A percentile compares a stretch with the other conserved stretches of the same genome.
Conservation (phyloP, 169 alveolate genomes). For the Perkinsus olseni region DNA sequence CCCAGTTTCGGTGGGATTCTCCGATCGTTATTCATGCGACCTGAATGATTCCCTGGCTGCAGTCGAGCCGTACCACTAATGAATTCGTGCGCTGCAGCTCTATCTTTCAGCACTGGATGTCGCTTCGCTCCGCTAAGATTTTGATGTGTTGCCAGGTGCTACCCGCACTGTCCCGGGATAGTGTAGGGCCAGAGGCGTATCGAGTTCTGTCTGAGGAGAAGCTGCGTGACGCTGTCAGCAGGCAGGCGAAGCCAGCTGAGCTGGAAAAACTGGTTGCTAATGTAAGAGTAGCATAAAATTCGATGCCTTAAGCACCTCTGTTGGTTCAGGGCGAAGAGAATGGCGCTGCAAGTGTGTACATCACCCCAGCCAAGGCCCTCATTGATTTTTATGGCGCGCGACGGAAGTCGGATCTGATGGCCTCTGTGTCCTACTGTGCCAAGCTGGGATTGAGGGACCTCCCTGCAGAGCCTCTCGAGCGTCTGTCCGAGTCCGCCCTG, state of each 20-base stretch:
- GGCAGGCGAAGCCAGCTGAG: background rate
- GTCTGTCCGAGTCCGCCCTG: background rate
- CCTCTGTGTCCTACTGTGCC: background rate
- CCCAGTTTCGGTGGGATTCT: too few species aligned
- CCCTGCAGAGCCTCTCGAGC: background rate
- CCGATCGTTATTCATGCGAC: too few species aligned
- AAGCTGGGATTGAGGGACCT: background rate
- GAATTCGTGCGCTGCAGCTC: too few species aligned
- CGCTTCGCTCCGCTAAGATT: background rate
- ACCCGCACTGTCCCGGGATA: background rate
- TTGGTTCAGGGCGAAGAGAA: background rate
- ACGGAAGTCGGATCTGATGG: background rate
- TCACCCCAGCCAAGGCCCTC: background rate
- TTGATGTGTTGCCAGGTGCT: background rate
- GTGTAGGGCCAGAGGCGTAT: background rate
- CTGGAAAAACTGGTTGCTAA: background rate
- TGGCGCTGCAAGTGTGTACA: background rate
- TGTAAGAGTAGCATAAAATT: background rate
- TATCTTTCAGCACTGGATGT: too few species aligned
- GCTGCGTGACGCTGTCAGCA: background rate
- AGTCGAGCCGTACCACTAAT: too few species aligned
- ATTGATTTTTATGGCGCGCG: background rate
- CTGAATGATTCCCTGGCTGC: too few species aligned
- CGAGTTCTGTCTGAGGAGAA: background rate
- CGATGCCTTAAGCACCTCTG: background rate